Base-by-base conservation (phyloP, 208 protist genomes). In the Acanthamoeba divionensis region DNA sequence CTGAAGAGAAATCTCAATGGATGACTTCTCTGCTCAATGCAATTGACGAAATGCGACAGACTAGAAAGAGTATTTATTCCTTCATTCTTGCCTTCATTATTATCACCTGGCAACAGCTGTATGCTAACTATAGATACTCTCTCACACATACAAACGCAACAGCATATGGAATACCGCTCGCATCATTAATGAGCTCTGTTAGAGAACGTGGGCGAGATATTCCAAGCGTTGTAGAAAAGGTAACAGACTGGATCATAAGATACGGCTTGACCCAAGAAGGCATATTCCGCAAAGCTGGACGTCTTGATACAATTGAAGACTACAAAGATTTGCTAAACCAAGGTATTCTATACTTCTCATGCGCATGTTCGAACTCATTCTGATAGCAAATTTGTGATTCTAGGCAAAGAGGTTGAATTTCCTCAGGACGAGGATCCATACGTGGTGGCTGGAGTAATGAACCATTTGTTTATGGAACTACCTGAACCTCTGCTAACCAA, bases 401-500 rank as follows among this genome's bases (percentile, higher is more conserved):
- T 33, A 79, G 67, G 77, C 26, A 86, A 86, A 38, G 77, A 31
- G 8, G 66, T 86, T 24, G 52, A 60, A 1, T 65, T 86, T 24
- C 3, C 77, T 12, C 29, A 33, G 29, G 52, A 86, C 21, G 48
- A 8, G 21, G 54, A 86, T 26, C 9, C 77, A 13, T 86, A 86
- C 29, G 77, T 86, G 50, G 77, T 86, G 52, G 77, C 77, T 18
- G 54, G 77, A 10, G 29, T 65, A 5, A 60, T 86, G 52, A 86
- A 60, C 21, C 77, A 86, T 26, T 86, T 60, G 36, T 44, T 86
- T 24, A 86, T 86, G 77, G 77, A 86, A 21, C 77, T 86, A 3
- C 77, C 77, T n/a, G 77, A 86, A 0, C 47, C 77, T 5, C 50
- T 86, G 12, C 54, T 60, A 21, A 86, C 77, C n/a, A 60, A 21